Evolutionary conservation across 2,329 filamentous ascomycete genomes (phyloP), one percentile per base, ranked within the genome.

Genomic region (Phaeosphaeria sp.): DNA sequence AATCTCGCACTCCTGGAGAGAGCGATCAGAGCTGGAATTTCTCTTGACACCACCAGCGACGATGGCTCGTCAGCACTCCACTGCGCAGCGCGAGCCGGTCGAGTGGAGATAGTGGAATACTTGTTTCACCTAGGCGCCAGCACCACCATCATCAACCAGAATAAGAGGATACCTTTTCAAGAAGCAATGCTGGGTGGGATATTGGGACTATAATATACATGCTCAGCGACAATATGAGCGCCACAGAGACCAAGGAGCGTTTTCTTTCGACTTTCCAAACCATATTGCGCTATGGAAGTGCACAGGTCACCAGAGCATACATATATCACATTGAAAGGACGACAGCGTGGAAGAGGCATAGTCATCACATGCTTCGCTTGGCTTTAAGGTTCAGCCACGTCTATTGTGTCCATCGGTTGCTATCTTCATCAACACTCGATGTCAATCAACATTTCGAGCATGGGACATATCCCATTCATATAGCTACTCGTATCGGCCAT

Each of bases 61-160:
- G 61, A 66, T 9, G 21, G 43, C 6, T 62, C 43, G 1, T 62
- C 63, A 7, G 59, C 48, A 8, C 25, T 64, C 2, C 63, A 66
- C 11, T 64, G 63, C 18, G 63, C 61, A 11, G 57, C 59, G 20
- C 50, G 40, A 33, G 43, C 48, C 3, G 52, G 57, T n/a, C 61
- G 63, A 3, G 17, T 17, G 3, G 20, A 0, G 0, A 46, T 30
- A 2, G 15, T 64, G 4, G 6, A 49, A 0, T 47, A 52, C 21
- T 24, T 66, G 1, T 18, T 66, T 0, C 9, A 43, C 0, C 30
- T 36, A 15, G 57, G 55, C 3, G 59, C 63, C 17, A 17, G 11
- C 1, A 9, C 53, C 1, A 4, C 52, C 3, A 13, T 11, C 1
- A 27, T 18, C 7, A n/a, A 15, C n/a, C 11, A 6, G n/a, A 17